Conservation (phyloP, 495 filamentous ascomycete species). For the Lasiosphaeris hirsuta region DNA sequence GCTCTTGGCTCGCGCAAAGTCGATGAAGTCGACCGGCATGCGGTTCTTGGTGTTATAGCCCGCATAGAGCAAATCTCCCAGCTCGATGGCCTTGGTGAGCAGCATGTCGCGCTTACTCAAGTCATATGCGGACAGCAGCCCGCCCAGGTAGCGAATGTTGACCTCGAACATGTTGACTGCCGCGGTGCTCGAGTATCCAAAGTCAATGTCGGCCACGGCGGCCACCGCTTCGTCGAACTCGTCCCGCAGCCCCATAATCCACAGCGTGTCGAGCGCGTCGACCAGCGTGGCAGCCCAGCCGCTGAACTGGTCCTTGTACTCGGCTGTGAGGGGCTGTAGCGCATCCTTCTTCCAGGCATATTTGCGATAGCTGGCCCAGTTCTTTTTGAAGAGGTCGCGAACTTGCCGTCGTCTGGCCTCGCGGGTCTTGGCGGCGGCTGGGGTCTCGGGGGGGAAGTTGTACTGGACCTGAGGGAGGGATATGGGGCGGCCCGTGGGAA, state of each 20-base stretch:
- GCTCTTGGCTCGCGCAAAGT: constrained; percentile 48
- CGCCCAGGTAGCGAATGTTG: constrained; percentile 78
- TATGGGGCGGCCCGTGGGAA: constrained; percentile 52
- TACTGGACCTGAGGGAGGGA: constrained; percentile 69
- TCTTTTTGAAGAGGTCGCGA: constrained; percentile 61
- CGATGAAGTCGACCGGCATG: constrained; percentile 68
- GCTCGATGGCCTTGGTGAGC: constrained; percentile 74
- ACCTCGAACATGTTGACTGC: constrained; percentile 76
- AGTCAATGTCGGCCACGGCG: constrained; percentile 74
- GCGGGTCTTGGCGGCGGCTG: constrained; percentile 49
- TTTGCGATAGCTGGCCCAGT: constrained; percentile 72
- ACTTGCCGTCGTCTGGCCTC: constrained; percentile 59
- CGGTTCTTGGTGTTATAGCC: constrained; percentile 86
- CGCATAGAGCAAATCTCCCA: constrained; percentile 78
- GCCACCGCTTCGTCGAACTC: constrained; percentile 82
- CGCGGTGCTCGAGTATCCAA: constrained; percentile 63
- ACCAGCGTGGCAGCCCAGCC: constrained; percentile 91
- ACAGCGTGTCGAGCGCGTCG: constrained; percentile 80
- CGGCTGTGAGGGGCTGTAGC: constrained; percentile 60
- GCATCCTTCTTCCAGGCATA: constrained; percentile 82
- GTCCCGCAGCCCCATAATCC: constrained; percentile 83
- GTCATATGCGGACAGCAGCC: constrained; percentile 75
- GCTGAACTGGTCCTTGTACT: constrained; percentile 67
- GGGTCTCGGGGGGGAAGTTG: constrained; percentile 54
- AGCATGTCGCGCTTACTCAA: constrained; percentile 67